A percentile compares a stretch with the other conserved stretches of the same genome.
Conservation (phyloP, 352 stramenopile genomes). For the Phytophthora quininea region DNA sequence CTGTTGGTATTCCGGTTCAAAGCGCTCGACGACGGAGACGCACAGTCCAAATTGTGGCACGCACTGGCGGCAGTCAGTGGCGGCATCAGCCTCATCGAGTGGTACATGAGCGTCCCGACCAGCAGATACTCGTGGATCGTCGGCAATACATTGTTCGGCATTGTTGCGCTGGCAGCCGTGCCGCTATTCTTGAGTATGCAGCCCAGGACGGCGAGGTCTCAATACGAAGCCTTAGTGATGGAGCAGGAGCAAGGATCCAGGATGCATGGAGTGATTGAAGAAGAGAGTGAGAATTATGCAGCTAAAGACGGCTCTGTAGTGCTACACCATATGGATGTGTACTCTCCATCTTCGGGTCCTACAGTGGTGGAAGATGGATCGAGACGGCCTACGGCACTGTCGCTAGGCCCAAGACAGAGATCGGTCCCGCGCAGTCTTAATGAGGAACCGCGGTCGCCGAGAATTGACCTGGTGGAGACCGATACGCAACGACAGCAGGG, state of each 20-base stretch:
- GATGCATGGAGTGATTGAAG: constrained; percentile 20
- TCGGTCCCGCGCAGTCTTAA: constrained; percentile 1
- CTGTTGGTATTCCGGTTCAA: constrained; percentile 77
- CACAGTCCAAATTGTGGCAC: constrained; percentile 55
- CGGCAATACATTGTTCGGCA: constrained; percentile 82
- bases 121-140: constrained; percentile 75
- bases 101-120: constrained; percentile 63
- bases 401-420: constrained; percentile 16
- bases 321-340: constrained; percentile 26
- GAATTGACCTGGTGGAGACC: constrained; percentile 13
- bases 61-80: constrained; percentile 50
- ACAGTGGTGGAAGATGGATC: background rate
- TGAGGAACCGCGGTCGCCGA: constrained; percentile 2
- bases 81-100: constrained; percentile 66
- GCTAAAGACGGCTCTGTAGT: background rate
- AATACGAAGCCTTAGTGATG: constrained; percentile 50
- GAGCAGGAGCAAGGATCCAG: constrained; percentile 34
- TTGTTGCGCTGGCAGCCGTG: constrained; percentile 64
- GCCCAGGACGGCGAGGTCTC: constrained; percentile 49
- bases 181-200: constrained; percentile 78
- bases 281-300: constrained; percentile 9
- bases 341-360: constrained; percentile 11
- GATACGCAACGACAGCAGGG: constrained; percentile 13
- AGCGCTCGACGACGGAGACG: constrained; percentile 34
- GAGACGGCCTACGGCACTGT: background rate